A percentile compares a stretch with the other conserved stretches of the same genome.
These are phyloP conservation scores for Saccharomycopsis oosterbeekiorum DNA, from an alignment of 805 yeast genomes.

Conservation along the genomic window DNA sequence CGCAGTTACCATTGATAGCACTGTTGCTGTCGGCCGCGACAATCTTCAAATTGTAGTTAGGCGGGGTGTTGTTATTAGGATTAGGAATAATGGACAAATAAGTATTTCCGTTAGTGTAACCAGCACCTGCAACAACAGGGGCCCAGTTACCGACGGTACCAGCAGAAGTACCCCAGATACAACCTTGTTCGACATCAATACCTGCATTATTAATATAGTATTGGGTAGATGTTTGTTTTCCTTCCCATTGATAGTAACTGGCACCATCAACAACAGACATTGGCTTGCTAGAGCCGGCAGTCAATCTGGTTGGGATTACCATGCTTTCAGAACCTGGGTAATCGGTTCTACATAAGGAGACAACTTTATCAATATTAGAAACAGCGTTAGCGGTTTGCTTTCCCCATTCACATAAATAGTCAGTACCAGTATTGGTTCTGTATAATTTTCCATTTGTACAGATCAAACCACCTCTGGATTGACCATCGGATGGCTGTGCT, in stretches of 20 bases:
- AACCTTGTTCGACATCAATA: constrained; percentile 79
- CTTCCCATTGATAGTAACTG: constrained; percentile 72
- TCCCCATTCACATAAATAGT: constrained; percentile 67
- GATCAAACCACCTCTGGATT: constrained; percentile 60
- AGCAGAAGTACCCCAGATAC: constrained; percentile 81
- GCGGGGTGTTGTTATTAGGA: constrained; percentile 69
- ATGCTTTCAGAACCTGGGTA: constrained; percentile 99
- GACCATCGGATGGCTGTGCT: constrained; percentile 55
- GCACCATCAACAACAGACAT: constrained; percentile 73
- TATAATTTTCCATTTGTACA: constrained; percentile 57
- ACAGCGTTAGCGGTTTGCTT: constrained; percentile 55
- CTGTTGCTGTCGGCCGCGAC: constrained; percentile 57
- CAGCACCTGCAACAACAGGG: constrained; percentile 90
- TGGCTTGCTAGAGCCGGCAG: constrained; percentile 52
- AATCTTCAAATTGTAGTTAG: constrained; percentile 69
- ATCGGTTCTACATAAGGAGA: constrained; percentile 95
- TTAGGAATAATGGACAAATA: constrained; percentile 89
- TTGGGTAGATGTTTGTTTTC: constrained; percentile 81
- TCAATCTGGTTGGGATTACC: constrained; percentile 84
- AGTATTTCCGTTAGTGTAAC: constrained; percentile 61
- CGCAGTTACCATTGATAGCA: constrained; percentile 61
- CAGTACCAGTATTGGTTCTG: constrained; percentile 41
- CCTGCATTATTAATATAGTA: constrained; percentile 97
- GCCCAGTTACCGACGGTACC: constrained; percentile 96
- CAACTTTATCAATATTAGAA: constrained; percentile 49